Evolutionary conservation across 768 basidiomycete species (phyloP).

Genomic region (Kondoa subrosea): DNA sequence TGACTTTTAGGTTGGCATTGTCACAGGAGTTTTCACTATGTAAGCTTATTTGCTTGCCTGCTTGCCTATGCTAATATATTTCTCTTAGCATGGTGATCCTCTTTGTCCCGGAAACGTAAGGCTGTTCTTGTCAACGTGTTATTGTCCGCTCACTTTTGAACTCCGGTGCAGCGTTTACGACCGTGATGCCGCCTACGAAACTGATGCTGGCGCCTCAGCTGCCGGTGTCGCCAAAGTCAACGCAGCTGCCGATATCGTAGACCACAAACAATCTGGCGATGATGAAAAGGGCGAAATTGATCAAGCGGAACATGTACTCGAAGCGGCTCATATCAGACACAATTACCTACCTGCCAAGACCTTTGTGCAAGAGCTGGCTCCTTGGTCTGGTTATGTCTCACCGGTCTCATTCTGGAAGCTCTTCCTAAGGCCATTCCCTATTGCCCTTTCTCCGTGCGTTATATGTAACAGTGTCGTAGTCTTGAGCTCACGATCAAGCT

Average conservation of each 20-base stretch:
- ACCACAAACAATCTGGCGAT: not conserved
- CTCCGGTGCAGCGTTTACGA: too few relatives aligned
- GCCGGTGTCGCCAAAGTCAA: not conserved
- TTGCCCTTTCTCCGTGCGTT: not conserved
- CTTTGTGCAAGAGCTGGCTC: not conserved
- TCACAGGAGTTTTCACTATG: too few relatives aligned
- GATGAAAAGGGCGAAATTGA: not conserved
- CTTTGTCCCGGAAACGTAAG: too few relatives aligned
- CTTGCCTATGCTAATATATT: too few relatives aligned
- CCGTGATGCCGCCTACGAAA: not conserved
- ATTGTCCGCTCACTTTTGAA: too few relatives aligned
- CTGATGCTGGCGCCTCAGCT: not conserved
- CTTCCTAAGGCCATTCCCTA: constrained; percentile 6
- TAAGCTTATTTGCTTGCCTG: too few relatives aligned
- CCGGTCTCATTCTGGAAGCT: constrained; percentile 5
- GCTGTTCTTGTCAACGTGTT: too few relatives aligned
- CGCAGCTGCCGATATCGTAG: not conserved
- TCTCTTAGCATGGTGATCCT: too few relatives aligned
- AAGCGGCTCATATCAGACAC: not conserved
- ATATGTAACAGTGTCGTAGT: not conserved
- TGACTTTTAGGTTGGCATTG: too few relatives aligned
- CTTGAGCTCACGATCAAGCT: not conserved
- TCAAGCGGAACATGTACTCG: not conserved
- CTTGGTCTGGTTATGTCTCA: constrained; percentile 8
- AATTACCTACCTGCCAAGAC: constrained; percentile 9